Base-by-base conservation (phyloP, 1,139 yeast genomes). In the Ogataea hybrid region DNA sequence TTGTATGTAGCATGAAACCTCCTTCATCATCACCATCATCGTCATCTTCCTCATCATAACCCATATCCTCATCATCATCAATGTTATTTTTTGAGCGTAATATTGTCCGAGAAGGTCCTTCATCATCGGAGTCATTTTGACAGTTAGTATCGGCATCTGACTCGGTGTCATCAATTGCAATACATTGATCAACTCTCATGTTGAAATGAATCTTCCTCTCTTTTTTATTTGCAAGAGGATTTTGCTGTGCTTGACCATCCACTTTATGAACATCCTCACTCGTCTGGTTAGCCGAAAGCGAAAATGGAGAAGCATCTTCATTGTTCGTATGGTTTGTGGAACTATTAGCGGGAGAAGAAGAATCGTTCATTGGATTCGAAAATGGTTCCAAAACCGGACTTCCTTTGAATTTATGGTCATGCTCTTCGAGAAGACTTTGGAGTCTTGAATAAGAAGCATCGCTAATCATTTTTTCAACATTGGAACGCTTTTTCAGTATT, bases 161-260 rank as follows among this genome's bases (percentile, higher is more conserved):
- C 10, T 11, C n/a, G n/a, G 32, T 37, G 10, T 14, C 15, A 14
- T 80, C 79, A 15, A 87, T 61, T 0, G 95, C 88, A 46, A 85
- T 79, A 62, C 97, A 90, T 64, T 92, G 97, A 60, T 86, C 90
- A 21, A 92, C 98, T 45, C 89, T 79, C 58, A 88, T 95, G 59
- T 84, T 90, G 65, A 92, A 92, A 65, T 89, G 97, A 44, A 90
- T 89, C 52, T 76, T 92, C 48, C 92, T 73, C 36, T 65, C 69
- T 42, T 64, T 67, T 49, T 64, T 64, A 28, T 32, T 18, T 38
- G 39, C 17, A 15, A 10, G 7, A 15, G 16, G 11, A 12, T 21
- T 16, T 10, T 5, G 20, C 16, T 22, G 23, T 30, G 25, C 18
- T 10, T 17, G 25, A 11, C 37, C 41, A 10, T 35, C 31, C 9